A percentile compares a stretch with the other conserved stretches of the same genome.
phyloP scores from a whole-genome alignment of 2,329 filamentous ascomycete species.

The Phyllosticta citrichinensis region DNA sequence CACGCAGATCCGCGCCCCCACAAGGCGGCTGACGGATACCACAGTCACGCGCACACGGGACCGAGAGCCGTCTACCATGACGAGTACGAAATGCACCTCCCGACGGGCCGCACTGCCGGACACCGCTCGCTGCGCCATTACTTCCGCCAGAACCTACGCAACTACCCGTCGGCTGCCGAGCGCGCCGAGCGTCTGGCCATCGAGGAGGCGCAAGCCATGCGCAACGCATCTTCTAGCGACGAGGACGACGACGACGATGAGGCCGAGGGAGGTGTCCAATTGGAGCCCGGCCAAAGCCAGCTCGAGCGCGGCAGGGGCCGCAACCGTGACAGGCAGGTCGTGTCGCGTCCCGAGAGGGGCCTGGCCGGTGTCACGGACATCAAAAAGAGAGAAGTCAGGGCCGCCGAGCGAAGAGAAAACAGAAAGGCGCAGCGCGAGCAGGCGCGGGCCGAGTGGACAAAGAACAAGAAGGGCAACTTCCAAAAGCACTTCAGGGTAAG shows the following conservation, averaged over 20 bases:
- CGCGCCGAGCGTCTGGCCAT: slow-evolving; percentile 58
- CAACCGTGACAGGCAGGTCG: slow-evolving; percentile 29
- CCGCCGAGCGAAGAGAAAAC: slow-evolving; percentile 58
- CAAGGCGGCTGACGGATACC: slow-evolving; percentile 65
- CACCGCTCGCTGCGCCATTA: slow-evolving; percentile 82
- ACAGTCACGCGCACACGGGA: slow-evolving; percentile 68
- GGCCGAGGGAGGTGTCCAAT: slow-evolving; percentile 28
- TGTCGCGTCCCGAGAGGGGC: slow-evolving; percentile 62
- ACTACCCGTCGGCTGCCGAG: slow-evolving; percentile 70
- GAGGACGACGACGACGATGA: slow-evolving; percentile 30
- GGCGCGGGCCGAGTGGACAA: slow-evolving; percentile 52
- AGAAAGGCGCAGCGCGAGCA: slow-evolving; percentile 53
- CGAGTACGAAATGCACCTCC: slow-evolving; percentile 88
- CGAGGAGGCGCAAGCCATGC: slow-evolving; percentile 23
- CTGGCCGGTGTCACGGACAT: slow-evolving; percentile 59
- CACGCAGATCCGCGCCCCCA: slow-evolving; percentile 61
- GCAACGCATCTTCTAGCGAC: slow-evolving; percentile 19
- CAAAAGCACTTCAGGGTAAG: slow-evolving; percentile 60
- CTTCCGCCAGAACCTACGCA: slow-evolving; percentile 84
- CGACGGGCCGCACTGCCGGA: slow-evolving; percentile 78
- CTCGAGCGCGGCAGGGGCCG: slow-evolving; percentile 13
- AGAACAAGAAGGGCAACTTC: slow-evolving; percentile 65
- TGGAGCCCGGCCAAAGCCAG: slow-evolving; percentile 17
- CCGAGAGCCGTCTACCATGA: slow-evolving; percentile 75
- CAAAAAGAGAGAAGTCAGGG: slow-evolving; percentile 59